Evolutionary conservation across 148 eudicot genomes (phyloP).

Genomic region (Fagopyrum esculentum): DNA sequence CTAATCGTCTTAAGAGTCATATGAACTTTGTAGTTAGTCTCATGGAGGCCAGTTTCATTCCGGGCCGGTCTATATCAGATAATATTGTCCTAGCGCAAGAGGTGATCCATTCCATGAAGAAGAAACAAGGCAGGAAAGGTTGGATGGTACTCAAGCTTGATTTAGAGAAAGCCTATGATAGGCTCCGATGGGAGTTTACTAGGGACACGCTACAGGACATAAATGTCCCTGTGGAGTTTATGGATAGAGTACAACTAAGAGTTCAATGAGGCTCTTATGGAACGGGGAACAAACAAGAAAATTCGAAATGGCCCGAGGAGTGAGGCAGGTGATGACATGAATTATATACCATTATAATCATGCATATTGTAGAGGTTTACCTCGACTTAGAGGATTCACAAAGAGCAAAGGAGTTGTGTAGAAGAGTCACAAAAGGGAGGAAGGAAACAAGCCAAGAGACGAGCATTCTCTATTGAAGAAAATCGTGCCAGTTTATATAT

Average conservation of each 20-base stretch:
- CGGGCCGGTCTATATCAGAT: neutral
- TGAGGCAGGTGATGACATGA: neutral
- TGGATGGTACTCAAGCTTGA: neutral
- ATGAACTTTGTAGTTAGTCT: neutral
- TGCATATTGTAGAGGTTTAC: too few relatives aligned
- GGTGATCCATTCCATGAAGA: neutral
- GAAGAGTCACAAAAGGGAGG: too few relatives aligned
- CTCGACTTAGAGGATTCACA: too few relatives aligned
- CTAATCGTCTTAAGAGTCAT: neutral
- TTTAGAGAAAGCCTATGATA: neutral
- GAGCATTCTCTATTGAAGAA: too few relatives aligned
- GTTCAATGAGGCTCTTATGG: neutral
- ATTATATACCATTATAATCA: too few relatives aligned
- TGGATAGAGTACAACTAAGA: neutral
- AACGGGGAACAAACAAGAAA: neutral
- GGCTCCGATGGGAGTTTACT: neutral
- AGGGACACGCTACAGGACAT: neutral
- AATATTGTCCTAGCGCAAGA: neutral
- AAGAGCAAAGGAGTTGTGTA: too few relatives aligned
- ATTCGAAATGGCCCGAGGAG: neutral
- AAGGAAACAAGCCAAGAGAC: too few relatives aligned
- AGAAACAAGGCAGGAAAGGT: neutral
- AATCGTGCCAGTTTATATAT: too few relatives aligned
- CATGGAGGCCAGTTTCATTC: neutral
- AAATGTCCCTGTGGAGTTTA: neutral